phyloP scores from a whole-genome alignment of 2,329 filamentous ascomycete species.

The Talaromyces sp. region DNA sequence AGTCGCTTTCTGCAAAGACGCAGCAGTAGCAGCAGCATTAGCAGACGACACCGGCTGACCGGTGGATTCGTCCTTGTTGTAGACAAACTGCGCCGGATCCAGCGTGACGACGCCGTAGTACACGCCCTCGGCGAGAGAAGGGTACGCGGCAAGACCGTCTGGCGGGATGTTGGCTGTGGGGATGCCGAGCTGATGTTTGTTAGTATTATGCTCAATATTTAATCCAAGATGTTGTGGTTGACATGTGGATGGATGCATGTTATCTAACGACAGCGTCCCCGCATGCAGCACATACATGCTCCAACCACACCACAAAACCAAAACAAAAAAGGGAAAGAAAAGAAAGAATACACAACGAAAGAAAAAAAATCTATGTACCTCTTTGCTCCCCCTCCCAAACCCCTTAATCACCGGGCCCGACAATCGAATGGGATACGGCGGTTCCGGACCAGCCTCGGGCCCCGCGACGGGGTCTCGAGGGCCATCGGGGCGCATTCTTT shows the following conservation, averaged over 20 bases:
- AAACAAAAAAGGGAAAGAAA: background rate
- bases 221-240: background rate
- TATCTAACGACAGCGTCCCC: background rate
- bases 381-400: slow-evolving; percentile 89
- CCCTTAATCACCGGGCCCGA: slow-evolving; percentile 85
- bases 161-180: slow-evolving; percentile 85
- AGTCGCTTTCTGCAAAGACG: slow-evolving; percentile 12
- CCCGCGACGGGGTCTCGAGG: slow-evolving; percentile 68
- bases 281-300: background rate
- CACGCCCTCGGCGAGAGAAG: slow-evolving; percentile 67
- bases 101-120: slow-evolving; percentile 92
- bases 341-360: slow-evolving; percentile 8
- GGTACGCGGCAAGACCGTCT: slow-evolving; percentile 57
- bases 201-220: background rate
- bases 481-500: slow-evolving; percentile 41
- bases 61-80: slow-evolving; percentile 13
- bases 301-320: background rate
- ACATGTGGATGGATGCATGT: background rate
- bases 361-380: slow-evolving; percentile 53
- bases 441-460: slow-evolving; percentile 63
- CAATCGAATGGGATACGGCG: slow-evolving; percentile 78
- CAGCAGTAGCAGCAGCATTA: slow-evolving; percentile 4
- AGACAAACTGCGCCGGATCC: slow-evolving; percentile 36
- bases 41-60: slow-evolving; percentile 11
- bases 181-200: slow-evolving; percentile 69